Conservation (phyloP, 2,329 filamentous ascomycete genomes). For the Paraphoma sp. region DNA sequence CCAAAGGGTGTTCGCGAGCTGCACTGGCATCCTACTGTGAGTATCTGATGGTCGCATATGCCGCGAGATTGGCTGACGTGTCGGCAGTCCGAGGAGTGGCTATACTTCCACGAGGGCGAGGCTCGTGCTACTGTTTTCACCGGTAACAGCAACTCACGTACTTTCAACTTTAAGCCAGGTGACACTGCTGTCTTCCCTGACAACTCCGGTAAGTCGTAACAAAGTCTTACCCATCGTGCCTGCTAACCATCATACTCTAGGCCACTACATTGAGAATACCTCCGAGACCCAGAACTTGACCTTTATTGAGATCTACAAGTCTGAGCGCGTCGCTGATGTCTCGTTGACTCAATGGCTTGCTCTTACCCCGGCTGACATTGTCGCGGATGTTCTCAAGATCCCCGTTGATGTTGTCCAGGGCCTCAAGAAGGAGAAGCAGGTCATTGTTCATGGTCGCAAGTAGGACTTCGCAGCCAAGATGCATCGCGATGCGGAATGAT, state of each 20-base stretch:
- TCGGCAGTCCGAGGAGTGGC: slow-evolving; percentile 65
- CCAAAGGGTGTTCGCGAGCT: slow-evolving; percentile 69
- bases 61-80: not conserved
- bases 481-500: not conserved
- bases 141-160: slow-evolving; percentile 65
- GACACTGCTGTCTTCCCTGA: slow-evolving; percentile 73
- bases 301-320: slow-evolving; percentile 75
- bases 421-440: slow-evolving; percentile 70
- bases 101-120: slow-evolving; percentile 71
- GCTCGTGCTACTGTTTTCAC: slow-evolving; percentile 71
- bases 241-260: too few relatives aligned
- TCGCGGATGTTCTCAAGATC: slow-evolving; percentile 66
- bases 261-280: slow-evolving; percentile 74
- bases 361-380: slow-evolving; percentile 68
- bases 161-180: slow-evolving; percentile 71
- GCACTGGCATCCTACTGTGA: slow-evolving; percentile 73
- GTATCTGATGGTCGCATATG: slow-evolving; percentile 16
- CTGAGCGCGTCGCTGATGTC: slow-evolving; percentile 70
- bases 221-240: too few relatives aligned
- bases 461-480: not conserved
- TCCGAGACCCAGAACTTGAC: slow-evolving; percentile 68
- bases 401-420: slow-evolving; percentile 62
- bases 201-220: slow-evolving; percentile 53
- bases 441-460: slow-evolving; percentile 51
- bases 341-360: slow-evolving; percentile 73